Conservation (phyloP, 1,284 basidiomycete species). For the Trichosporon asahii region DNA sequence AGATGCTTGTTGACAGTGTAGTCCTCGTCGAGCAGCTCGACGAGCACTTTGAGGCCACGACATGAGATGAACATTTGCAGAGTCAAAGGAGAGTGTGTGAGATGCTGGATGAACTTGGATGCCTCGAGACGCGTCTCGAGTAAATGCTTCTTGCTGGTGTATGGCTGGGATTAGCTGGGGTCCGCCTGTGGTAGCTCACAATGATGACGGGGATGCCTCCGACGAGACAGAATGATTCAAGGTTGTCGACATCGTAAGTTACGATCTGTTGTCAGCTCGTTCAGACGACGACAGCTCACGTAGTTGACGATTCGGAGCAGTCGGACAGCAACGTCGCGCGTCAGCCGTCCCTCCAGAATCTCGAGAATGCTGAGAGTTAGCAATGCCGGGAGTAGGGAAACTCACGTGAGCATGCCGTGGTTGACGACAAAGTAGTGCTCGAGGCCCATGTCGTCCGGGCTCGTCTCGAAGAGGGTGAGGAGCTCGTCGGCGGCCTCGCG, state of each 20-base stretch:
- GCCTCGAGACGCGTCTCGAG: slow-evolving; percentile 92
- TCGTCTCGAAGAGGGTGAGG: slow-evolving; percentile 62
- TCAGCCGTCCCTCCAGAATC: slow-evolving; percentile 74
- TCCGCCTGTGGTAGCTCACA: slow-evolving; percentile 58
- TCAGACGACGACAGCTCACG: slow-evolving; percentile 55
- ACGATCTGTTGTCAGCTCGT: slow-evolving; percentile 63
- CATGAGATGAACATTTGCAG: slow-evolving; percentile 98
- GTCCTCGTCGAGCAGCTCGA: slow-evolving; percentile 93
- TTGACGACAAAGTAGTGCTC: slow-evolving; percentile 80
- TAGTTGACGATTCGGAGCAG: slow-evolving; percentile 85
- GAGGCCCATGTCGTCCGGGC: slow-evolving; percentile 67
- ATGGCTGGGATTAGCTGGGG: slow-evolving; percentile 53
- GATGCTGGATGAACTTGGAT: slow-evolving; percentile 85
- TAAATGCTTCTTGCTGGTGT: slow-evolving; percentile 90
- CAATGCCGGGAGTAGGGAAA: background rate
- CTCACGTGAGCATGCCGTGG: slow-evolving; percentile 82
- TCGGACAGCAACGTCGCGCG: slow-evolving; percentile 76
- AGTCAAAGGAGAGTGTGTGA: slow-evolving; percentile 87
- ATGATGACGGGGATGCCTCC: slow-evolving; percentile 91
- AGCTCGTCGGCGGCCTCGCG: slow-evolving; percentile 56
- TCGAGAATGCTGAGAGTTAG: slow-evolving; percentile 63
- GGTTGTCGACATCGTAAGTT: slow-evolving; percentile 72
- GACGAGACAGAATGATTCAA: slow-evolving; percentile 93
- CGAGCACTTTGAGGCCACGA: slow-evolving; percentile 86
- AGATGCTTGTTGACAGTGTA: slow-evolving; percentile 83